A percentile compares a stretch with the other conserved stretches of the same genome.
Evolutionary conservation across 371 early-diverging fungal genomes (phyloP).

Genomic region (Mucor saturninus): DNA sequence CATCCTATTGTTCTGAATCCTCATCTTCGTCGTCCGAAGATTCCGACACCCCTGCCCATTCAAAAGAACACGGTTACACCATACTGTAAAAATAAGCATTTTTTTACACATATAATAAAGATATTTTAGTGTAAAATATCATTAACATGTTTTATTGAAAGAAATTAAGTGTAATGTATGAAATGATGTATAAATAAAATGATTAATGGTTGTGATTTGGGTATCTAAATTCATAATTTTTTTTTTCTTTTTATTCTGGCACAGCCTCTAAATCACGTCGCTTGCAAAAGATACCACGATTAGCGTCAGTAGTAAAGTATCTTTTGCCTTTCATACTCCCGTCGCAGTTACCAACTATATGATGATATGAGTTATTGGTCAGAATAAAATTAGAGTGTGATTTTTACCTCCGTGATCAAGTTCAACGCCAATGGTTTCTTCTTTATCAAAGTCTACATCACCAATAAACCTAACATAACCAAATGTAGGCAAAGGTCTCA

Average conservation of each 20-base stretch:
- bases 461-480: constrained; percentile 38
- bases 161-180: constrained; percentile 1
- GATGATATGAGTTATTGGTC: not conserved
- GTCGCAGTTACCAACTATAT: constrained; percentile 37
- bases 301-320: constrained; percentile 36
- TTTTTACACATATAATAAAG: not conserved
- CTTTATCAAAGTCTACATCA: constrained; percentile 41
- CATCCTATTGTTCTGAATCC: constrained; percentile 5
- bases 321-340: constrained; percentile 30
- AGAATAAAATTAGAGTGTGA: not conserved
- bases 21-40: constrained; percentile 15
- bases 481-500: constrained; percentile 36
- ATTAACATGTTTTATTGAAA: not conserved
- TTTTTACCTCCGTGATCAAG: constrained; percentile 39
- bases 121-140: constrained; percentile 20
- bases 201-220: constrained; percentile 1
- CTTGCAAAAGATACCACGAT: constrained; percentile 37
- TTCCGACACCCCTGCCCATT: constrained; percentile 12
- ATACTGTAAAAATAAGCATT: constrained; percentile 1
- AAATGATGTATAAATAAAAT: not conserved
- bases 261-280: constrained; percentile 32
- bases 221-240: constrained; percentile 1
- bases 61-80: not conserved
- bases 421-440: constrained; percentile 40
- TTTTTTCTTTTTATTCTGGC: constrained; percentile 10